Evolutionary conservation across 1,139 yeast genomes (phyloP).

Genomic region (Hyphopichia khmerensis): DNA sequence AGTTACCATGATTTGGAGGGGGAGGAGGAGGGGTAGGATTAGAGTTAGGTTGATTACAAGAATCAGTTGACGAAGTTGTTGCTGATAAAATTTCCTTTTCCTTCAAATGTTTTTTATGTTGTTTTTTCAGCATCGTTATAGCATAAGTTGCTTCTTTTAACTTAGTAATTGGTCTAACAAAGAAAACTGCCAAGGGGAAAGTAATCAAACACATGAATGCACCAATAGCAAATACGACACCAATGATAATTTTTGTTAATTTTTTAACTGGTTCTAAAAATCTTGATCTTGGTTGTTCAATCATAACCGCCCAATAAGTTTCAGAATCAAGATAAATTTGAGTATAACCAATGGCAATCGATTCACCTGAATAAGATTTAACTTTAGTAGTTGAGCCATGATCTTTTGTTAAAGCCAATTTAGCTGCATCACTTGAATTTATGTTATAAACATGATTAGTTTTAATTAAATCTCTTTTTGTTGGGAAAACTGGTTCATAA

Average conservation of each 20-base stretch:
- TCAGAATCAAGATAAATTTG: slow-evolving; percentile 48
- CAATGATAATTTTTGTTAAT: slow-evolving; percentile 68
- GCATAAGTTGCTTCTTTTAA: slow-evolving; percentile 83
- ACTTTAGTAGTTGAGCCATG: slow-evolving; percentile 54
- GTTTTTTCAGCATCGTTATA: slow-evolving; percentile 37
- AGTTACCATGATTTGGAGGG: slow-evolving; percentile 4
- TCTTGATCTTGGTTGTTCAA: slow-evolving; percentile 59
- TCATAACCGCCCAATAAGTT: slow-evolving; percentile 72
- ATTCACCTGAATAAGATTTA: slow-evolving; percentile 35
- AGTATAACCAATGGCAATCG: slow-evolving; percentile 73
- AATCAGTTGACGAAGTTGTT: not conserved
- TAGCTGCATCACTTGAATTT: slow-evolving; percentile 34
- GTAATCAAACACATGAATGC: slow-evolving; percentile 72
- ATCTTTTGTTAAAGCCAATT: slow-evolving; percentile 32
- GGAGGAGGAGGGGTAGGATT: slow-evolving; percentile 3
- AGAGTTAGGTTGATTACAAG: not conserved
- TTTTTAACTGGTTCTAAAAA: slow-evolving; percentile 65
- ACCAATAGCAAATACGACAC: slow-evolving; percentile 79
- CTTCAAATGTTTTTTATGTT: slow-evolving; percentile 10
- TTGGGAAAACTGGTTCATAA: slow-evolving; percentile 37
- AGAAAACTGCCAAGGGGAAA: slow-evolving; percentile 80
- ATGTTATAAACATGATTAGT: slow-evolving; percentile 29
- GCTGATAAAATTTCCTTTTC: slow-evolving; percentile 1
- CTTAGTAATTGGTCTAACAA: slow-evolving; percentile 79
- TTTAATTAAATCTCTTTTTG: slow-evolving; percentile 11